Conservation (phyloP, 2,329 filamentous ascomycete species). For the Nigrospora sphaerica region DNA sequence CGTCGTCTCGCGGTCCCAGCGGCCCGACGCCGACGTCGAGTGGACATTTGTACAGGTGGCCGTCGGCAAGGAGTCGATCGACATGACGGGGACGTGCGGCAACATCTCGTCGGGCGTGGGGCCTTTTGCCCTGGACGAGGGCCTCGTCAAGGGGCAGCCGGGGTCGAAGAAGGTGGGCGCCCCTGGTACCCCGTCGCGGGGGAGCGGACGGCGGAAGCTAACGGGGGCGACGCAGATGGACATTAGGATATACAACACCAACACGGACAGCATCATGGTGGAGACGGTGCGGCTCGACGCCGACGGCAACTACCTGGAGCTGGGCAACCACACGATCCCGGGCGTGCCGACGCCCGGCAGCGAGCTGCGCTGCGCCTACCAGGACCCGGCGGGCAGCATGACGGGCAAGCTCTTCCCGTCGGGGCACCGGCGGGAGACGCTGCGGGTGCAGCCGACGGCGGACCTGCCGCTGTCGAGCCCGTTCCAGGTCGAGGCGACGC, state of each 20-base stretch:
- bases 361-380: constrained; percentile 49
- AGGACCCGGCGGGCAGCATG: constrained; percentile 52
- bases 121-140: constrained; percentile 49
- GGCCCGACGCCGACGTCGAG: constrained; percentile 45
- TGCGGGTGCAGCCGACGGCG: constrained; percentile 27
- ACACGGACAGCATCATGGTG: constrained; percentile 49
- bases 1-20: constrained; percentile 36
- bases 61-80: constrained; percentile 45
- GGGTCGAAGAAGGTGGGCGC: not conserved
- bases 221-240: constrained; percentile 6
- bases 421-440: constrained; percentile 35
- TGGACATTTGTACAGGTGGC: constrained; percentile 58
- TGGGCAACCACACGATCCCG: constrained; percentile 49
- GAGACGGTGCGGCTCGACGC: constrained; percentile 43
- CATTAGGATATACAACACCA: constrained; percentile 52
- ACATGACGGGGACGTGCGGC: constrained; percentile 55
- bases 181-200: no score
- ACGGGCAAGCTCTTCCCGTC: constrained; percentile 53
- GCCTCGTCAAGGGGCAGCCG: constrained; percentile 23
- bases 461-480: constrained; percentile 1
- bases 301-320: constrained; percentile 35
- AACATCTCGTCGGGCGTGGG: constrained; percentile 56
- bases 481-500: constrained; percentile 23
- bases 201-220: no score
- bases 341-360: constrained; percentile 48